These are phyloP conservation scores for Syzygium aqueum DNA, from an alignment of 345 rosid species.

Conservation along the genomic window DNA sequence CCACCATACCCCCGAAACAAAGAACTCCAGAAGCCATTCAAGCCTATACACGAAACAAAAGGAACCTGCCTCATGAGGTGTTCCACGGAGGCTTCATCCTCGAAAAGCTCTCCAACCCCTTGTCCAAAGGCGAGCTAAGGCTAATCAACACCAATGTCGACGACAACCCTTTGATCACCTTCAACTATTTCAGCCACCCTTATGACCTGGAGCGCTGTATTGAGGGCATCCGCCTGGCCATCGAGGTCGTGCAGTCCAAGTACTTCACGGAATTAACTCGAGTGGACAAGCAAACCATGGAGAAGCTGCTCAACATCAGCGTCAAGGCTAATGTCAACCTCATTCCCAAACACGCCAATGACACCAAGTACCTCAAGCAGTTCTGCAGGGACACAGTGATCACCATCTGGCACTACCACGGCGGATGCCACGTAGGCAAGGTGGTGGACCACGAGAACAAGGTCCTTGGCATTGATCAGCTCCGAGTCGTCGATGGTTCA, in stretches of 20 bases:
- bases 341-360: constrained; percentile 62
- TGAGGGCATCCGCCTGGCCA: constrained; percentile 47
- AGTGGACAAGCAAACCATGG: constrained; percentile 33
- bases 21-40: constrained; percentile 54
- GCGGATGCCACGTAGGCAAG: constrained; percentile 81
- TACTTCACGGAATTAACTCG: constrained; percentile 54
- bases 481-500: constrained; percentile 82
- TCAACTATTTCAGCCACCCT: constrained; percentile 87
- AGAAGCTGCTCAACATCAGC: constrained; percentile 62
- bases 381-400: constrained; percentile 90
- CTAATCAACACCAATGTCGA: constrained; percentile 60
- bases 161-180: constrained; percentile 78
- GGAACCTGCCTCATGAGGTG: constrained; percentile 56
- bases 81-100: constrained; percentile 92
- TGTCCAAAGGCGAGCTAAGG: constrained; percentile 62
- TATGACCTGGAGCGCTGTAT: constrained; percentile 67
- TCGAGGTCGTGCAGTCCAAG: constrained; percentile 54
- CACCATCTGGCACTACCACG: constrained; percentile 98
- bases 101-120: constrained; percentile 66
- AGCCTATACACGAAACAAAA: constrained; percentile 47
- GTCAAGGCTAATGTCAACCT: constrained; percentile 73
- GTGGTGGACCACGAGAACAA: constrained; percentile 47
- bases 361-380: constrained; percentile 83
- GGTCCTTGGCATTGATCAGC: constrained; percentile 64
- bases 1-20: constrained; percentile 63